Evolutionary conservation across 2,329 filamentous ascomycete genomes (phyloP).

Genomic region (Aspergillus sp.): DNA sequence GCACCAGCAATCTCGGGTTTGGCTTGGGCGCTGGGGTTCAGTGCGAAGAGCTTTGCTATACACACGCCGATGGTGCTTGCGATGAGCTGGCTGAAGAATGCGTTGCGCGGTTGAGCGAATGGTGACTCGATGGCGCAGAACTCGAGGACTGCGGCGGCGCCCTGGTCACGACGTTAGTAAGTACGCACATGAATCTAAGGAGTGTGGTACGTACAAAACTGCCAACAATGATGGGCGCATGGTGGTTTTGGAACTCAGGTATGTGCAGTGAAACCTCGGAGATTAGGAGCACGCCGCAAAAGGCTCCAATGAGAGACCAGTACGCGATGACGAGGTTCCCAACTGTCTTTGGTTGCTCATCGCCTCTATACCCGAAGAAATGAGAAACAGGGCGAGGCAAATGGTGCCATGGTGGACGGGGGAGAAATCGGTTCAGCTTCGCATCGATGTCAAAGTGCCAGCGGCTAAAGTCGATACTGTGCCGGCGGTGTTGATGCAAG

Average conservation of each 20-base stretch:
- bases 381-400: slow-evolving; percentile 70
- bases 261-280: slow-evolving; percentile 61
- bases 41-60: slow-evolving; percentile 68
- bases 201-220: slow-evolving; percentile 64
- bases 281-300: slow-evolving; percentile 64
- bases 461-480: slow-evolving; percentile 27
- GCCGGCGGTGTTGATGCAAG: slow-evolving; percentile 6
- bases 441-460: slow-evolving; percentile 74
- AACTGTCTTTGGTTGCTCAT: slow-evolving; percentile 39
- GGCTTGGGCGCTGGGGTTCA: slow-evolving; percentile 52
- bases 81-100: slow-evolving; percentile 69
- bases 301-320: slow-evolving; percentile 69
- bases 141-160: slow-evolving; percentile 75
- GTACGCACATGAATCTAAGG: not conserved
- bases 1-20: slow-evolving; percentile 69
- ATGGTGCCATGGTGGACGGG: slow-evolving; percentile 64
- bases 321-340: slow-evolving; percentile 64
- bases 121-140: slow-evolving; percentile 74
- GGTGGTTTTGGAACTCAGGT: slow-evolving; percentile 56
- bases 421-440: slow-evolving; percentile 73
- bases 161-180: slow-evolving; percentile 50
- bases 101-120: slow-evolving; percentile 73
- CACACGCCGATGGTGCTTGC: slow-evolving; percentile 64
- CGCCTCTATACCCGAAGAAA: slow-evolving; percentile 67
- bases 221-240: slow-evolving; percentile 66